Evolutionary conservation across 495 filamentous ascomycete species (phyloP), one percentile per base, ranked within the genome.

Genomic region (Aspergillus funiculosus): DNA sequence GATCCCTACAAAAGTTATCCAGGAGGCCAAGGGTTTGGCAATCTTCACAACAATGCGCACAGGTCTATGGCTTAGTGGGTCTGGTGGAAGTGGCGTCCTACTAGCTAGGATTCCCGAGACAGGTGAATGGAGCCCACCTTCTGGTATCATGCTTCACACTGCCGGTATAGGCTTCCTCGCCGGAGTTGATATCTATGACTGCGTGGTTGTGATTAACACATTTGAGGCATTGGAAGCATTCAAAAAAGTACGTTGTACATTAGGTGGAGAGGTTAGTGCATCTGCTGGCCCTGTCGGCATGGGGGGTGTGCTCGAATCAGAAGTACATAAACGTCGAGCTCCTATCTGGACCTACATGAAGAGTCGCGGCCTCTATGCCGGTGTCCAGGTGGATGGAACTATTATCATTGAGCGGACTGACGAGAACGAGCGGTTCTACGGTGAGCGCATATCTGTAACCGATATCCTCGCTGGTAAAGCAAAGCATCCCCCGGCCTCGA

Each of bases 31-130:
- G 56, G 89, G 87, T 9, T 66, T 95, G 26, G 88, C 87, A 19
- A 83, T 95, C 50, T 95, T 95, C 69, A 94, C 89, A 0, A 90
- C 86, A 15, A 90, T 95, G 86, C 82, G 89, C 39, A 88, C 88
- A 13, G 89, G 89, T 25, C 74, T 95, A 13, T 95, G 89, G 89
- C 71, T 91, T 27, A 88, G 87, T 42, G 89, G 89, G 22, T 89
- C 89, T 5, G 88, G 89, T 21, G 68, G 68, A 8, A 88, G 86
- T 53, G 89, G 89, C 34, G 73, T 95, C 17, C 72, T 95, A 35
- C 73, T 94, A 38, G 89, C 77, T 14, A 78, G 89, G 22, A 82
- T 83, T 55, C 64, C 69, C 19, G 81, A 83, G 24, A 86, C 89
- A 44, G 88, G 89, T 2, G 80, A 80, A 55, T 95, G 89, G 89